Conservation (phyloP, 441 rosid genomes). For the California macrophylla region DNA sequence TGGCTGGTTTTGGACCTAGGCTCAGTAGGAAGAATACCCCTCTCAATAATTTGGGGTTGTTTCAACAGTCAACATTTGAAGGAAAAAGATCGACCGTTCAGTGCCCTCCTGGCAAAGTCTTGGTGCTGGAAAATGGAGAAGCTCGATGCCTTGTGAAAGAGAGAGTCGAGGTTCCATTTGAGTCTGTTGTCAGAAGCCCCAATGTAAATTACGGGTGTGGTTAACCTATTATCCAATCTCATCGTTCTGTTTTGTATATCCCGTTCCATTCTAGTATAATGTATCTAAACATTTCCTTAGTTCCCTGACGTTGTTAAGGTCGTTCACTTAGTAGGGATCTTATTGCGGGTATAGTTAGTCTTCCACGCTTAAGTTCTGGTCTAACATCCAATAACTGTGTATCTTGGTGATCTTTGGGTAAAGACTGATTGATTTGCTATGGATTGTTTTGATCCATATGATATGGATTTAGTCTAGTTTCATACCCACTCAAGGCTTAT, state of each 20-base stretch:
- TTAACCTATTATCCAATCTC: constrained; percentile 23
- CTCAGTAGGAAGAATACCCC: constrained; percentile 25
- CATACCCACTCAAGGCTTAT: neutral
- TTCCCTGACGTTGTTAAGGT: neutral
- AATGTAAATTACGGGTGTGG: constrained; percentile 79
- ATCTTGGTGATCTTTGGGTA: too few species aligned
- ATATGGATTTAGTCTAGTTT: neutral
- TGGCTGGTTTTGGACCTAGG: constrained; percentile 43
- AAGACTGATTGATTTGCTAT: neutral
- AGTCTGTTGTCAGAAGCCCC: constrained; percentile 40
- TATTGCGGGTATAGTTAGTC: neutral
- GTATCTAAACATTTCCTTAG: neutral
- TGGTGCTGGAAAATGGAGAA: constrained; percentile 52
- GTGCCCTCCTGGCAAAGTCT: constrained; percentile 73
- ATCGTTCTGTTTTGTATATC: constrained; percentile 23
- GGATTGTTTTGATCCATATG: neutral
- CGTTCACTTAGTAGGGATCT: neutral
- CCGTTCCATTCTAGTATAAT: constrained; percentile 4
- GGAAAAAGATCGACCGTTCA: constrained; percentile 25
- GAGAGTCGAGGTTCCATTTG: constrained; percentile 74
- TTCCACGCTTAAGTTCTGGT: neutral
- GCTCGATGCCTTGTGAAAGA: constrained; percentile 77
- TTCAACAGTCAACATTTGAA: constrained; percentile 27
- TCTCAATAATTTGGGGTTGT: constrained; percentile 30
- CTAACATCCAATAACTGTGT: neutral